Evolutionary conservation across 805 yeast genomes (phyloP).

Genomic region (Kluyveromyces aestuarii): DNA sequence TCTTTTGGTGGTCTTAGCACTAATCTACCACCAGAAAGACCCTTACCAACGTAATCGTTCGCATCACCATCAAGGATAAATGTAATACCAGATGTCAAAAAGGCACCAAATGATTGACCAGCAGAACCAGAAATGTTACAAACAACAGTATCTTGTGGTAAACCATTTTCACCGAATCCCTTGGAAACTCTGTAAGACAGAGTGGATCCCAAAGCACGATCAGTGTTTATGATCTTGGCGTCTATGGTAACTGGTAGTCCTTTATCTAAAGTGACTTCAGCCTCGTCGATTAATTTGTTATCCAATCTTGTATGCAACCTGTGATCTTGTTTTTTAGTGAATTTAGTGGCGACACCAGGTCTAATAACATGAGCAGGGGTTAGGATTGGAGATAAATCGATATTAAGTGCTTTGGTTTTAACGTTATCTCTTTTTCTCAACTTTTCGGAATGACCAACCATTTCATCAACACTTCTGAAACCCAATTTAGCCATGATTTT

Average conservation of each 20-base stretch:
- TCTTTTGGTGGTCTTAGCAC: slow-evolving; percentile 85
- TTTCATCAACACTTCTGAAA: slow-evolving; percentile 90
- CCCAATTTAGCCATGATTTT: slow-evolving; percentile 91
- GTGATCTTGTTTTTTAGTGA: slow-evolving; percentile 90
- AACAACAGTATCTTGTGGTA: slow-evolving; percentile 94
- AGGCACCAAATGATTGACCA: slow-evolving; percentile 98
- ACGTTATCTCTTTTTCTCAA: slow-evolving; percentile 79
- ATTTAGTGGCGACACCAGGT: slow-evolving; percentile 93
- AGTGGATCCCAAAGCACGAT: slow-evolving; percentile 93
- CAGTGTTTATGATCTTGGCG: slow-evolving; percentile 89
- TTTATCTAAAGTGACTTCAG: slow-evolving; percentile 88
- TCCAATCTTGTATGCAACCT: slow-evolving; percentile 87
- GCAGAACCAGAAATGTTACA: slow-evolving; percentile 89
- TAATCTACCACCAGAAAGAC: slow-evolving; percentile 90
- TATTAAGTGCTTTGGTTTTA: slow-evolving; percentile 81
- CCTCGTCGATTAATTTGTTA: slow-evolving; percentile 91
- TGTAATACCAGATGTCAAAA: slow-evolving; percentile 91
- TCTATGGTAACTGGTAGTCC: slow-evolving; percentile 95
- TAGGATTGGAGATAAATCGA: slow-evolving; percentile 85
- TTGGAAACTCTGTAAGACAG: slow-evolving; percentile 90
- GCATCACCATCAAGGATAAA: slow-evolving; percentile 95
- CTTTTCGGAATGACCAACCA: slow-evolving; percentile 96
- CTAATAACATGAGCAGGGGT: slow-evolving; percentile 96
- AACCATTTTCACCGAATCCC: slow-evolving; percentile 83
- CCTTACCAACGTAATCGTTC: slow-evolving; percentile 96